These are phyloP conservation scores for Leccinum disarticulatum DNA, from an alignment of 768 basidiomycete genomes.

Conservation along the genomic window DNA sequence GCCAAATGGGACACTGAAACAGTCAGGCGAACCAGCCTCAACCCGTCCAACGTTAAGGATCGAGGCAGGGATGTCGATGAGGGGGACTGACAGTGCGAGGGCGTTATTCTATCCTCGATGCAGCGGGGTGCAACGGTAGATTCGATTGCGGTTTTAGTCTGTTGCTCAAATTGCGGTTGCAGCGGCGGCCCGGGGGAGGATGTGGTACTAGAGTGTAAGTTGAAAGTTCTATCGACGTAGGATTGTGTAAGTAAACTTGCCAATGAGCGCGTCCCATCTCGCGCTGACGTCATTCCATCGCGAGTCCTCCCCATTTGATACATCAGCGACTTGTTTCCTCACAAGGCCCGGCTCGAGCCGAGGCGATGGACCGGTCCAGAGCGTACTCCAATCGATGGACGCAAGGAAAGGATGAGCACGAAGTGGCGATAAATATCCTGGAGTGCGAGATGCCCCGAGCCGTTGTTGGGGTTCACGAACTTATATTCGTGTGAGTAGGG, in stretches of 20 bases:
- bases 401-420: conserved; percentile 64
- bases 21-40: too few relatives aligned
- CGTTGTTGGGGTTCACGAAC: conserved; percentile 58
- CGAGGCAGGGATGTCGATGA: too few relatives aligned
- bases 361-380: conserved; percentile 68
- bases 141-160: too few relatives aligned
- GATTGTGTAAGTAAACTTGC: neutral
- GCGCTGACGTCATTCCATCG: conserved; percentile 55
- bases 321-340: conserved; percentile 35
- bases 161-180: too few relatives aligned
- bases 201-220: too few relatives aligned
- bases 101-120: too few relatives aligned
- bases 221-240: too few relatives aligned
- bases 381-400: conserved; percentile 54
- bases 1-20: conserved; percentile 68
- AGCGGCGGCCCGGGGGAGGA: too few relatives aligned
- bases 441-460: conserved; percentile 51
- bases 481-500: conserved; percentile 39
- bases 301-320: conserved; percentile 26
- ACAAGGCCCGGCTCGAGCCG: conserved; percentile 57
- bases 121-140: too few relatives aligned
- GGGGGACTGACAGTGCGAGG: too few relatives aligned
- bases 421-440: conserved; percentile 44
- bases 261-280: conserved; percentile 51
- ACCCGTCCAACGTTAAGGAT: too few relatives aligned